phyloP scores from a whole-genome alignment of 768 basidiomycete species.

The Rickenella mellea region DNA sequence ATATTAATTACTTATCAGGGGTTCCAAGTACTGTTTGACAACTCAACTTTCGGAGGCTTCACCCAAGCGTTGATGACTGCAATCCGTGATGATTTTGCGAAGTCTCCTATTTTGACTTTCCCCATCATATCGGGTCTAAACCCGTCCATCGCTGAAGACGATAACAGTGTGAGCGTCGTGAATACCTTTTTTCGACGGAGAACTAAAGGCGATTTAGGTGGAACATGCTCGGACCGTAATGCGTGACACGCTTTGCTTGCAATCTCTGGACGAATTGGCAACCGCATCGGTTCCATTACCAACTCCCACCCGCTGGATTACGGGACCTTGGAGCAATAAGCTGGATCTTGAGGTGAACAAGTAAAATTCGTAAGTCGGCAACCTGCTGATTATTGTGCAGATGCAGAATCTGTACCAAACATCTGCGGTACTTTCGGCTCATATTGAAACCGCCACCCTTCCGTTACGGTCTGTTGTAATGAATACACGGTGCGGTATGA shows the following conservation, averaged over 20 bases:
- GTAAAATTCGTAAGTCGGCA: neutral
- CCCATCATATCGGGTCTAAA: constrained; percentile 43
- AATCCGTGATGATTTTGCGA: constrained; percentile 61
- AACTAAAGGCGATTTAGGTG: constrained; percentile 7
- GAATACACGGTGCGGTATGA: neutral
- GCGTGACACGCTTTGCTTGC: constrained; percentile 56
- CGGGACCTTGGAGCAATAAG: constrained; percentile 17
- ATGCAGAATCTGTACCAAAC: constrained; percentile 31
- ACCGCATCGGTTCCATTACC: constrained; percentile 44
- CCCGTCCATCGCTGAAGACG: constrained; percentile 22
- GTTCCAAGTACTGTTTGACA: constrained; percentile 58
- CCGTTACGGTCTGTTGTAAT: constrained; percentile 18
- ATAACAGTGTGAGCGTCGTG: constrained; percentile 35
- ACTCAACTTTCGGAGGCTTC: constrained; percentile 57
- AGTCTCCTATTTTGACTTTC: constrained; percentile 48
- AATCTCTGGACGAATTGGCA: constrained; percentile 37
- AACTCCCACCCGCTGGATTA: constrained; percentile 33
- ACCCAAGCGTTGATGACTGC: constrained; percentile 44
- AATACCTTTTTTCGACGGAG: constrained; percentile 12
- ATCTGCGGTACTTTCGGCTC: constrained; percentile 49
- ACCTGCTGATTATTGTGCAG: constrained; percentile 15
- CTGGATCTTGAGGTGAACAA: constrained; percentile 17
- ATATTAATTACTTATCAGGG: constrained; percentile 47
- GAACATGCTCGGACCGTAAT: constrained; percentile 34
- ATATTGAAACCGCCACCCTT: constrained; percentile 46